phyloP scores from a whole-genome alignment of 176 grass and related monocot species.

The bread wheat (Triticum aestivum) region DNA sequence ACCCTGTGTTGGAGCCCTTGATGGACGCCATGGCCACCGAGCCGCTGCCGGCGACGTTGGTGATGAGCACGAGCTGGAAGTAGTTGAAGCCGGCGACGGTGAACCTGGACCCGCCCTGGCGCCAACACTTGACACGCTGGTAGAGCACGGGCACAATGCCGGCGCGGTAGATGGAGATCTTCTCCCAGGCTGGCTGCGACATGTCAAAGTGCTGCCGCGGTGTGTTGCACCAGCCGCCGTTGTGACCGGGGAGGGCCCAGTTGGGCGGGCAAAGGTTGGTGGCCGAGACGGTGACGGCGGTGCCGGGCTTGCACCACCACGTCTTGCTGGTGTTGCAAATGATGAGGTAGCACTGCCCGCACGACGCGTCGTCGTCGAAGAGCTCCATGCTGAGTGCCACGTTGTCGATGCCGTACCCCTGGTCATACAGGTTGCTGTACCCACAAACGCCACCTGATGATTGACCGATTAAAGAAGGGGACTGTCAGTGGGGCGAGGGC shows the following conservation, averaged over 20 bases:
- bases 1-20: conserved; percentile 29
- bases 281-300: conserved; percentile 31
- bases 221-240: conserved; percentile 66
- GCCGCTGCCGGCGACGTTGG: conserved; percentile 49
- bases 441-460: conserved; percentile 42
- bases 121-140: conserved; percentile 50
- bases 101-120: conserved; percentile 47
- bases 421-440: conserved; percentile 58
- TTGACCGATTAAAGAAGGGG: too few relatives aligned
- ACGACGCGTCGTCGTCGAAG: conserved; percentile 58
- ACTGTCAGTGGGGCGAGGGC: too few relatives aligned
- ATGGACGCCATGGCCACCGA: conserved; percentile 23
- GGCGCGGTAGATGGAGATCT: conserved; percentile 28
- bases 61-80: conserved; percentile 55
- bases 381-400: conserved; percentile 50
- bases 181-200: conserved; percentile 57
- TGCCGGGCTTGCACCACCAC: neutral
- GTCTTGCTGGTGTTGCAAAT: conserved; percentile 13
- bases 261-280: conserved; percentile 71
- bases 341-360: conserved; percentile 55
- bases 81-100: conserved; percentile 35
- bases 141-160: conserved; percentile 60
- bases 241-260: conserved; percentile 30
- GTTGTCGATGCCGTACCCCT: conserved; percentile 46
- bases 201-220: conserved; percentile 59